Percentiles rank a stretch among this genome's conserved stretches.
Evolutionary conservation across 1,139 yeast genomes (phyloP).

Genomic region (Scheffersomyces stambukii): DNA sequence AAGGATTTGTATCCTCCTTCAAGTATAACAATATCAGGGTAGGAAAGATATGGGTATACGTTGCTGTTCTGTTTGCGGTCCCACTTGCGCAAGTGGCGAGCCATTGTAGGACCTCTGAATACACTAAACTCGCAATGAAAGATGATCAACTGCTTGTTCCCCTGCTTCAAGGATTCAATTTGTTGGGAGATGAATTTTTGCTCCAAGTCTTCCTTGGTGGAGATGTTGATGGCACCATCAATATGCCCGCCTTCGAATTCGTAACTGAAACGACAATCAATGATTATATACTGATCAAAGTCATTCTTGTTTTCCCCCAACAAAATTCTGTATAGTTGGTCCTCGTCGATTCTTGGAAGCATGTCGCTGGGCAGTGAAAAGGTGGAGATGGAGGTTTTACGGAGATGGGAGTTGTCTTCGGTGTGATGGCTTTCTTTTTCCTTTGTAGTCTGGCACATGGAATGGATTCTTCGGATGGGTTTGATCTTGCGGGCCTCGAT

Average conservation of each 20-base stretch:
- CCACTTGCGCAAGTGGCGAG: slow-evolving; percentile 74
- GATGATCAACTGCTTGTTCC: slow-evolving; percentile 46
- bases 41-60: slow-evolving; percentile 72
- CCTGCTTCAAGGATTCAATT: not conserved
- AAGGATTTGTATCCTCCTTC: slow-evolving; percentile 90
- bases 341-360: slow-evolving; percentile 69
- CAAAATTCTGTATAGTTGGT: slow-evolving; percentile 60
- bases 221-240: slow-evolving; percentile 72
- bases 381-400: slow-evolving; percentile 40
- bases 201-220: slow-evolving; percentile 67
- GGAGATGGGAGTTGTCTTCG: slow-evolving; percentile 37
- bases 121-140: slow-evolving; percentile 96
- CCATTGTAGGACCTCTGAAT: slow-evolving; percentile 91
- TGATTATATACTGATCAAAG: slow-evolving; percentile 58
- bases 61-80: slow-evolving; percentile 74
- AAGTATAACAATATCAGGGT: slow-evolving; percentile 83
- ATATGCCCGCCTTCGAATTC: slow-evolving; percentile 94
- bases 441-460: slow-evolving; percentile 53
- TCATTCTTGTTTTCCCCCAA: slow-evolving; percentile 49
- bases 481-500: slow-evolving; percentile 7
- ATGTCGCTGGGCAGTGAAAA: slow-evolving; percentile 55
- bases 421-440: slow-evolving; percentile 26
- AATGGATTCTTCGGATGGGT: slow-evolving; percentile 55
- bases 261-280: slow-evolving; percentile 91
- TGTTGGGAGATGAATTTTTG: slow-evolving; percentile 29